These are phyloP conservation scores for Verticillium zaregamsianum DNA, from an alignment of 2,329 filamentous ascomycete species.

Conservation along the genomic window DNA sequence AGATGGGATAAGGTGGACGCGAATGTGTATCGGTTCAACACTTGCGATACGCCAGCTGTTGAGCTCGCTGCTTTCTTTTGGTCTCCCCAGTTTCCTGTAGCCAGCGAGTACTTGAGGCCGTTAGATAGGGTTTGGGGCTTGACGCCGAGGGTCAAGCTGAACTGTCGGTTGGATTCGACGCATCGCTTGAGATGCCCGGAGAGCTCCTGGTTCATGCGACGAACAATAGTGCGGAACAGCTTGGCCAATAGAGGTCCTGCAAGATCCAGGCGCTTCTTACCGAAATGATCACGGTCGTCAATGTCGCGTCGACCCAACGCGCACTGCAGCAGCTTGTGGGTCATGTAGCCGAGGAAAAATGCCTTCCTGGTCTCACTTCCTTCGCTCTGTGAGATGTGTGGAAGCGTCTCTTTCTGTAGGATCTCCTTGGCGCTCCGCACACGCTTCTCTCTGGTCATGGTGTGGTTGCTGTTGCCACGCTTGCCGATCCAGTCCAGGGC, in stretches of 20 bases:
- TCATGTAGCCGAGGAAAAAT: constrained; percentile 98
- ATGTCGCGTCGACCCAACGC: constrained; percentile 88
- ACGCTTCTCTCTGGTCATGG: constrained; percentile 68
- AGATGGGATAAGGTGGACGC: constrained; percentile 95
- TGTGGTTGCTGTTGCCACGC: constrained; percentile 67
- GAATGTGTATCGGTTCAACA: constrained; percentile 96
- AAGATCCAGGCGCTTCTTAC: constrained; percentile 95
- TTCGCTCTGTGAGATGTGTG: constrained; percentile 92
- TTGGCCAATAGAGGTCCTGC: constrained; percentile 94
- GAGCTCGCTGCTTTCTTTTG: constrained; percentile 97
- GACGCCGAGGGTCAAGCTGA: constrained; percentile 85
- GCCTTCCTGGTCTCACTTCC: constrained; percentile 95
- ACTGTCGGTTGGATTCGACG: constrained; percentile 83
- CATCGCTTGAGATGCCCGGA: constrained; percentile 88
- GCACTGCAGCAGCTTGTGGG: constrained; percentile 91
- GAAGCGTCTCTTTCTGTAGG: constrained; percentile 92
- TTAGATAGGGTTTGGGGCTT: constrained; percentile 90
- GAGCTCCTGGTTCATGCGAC: constrained; percentile 86
- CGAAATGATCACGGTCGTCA: constrained; percentile 97
- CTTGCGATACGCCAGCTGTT: constrained; percentile 96
- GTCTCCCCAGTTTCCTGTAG: constrained; percentile 98
- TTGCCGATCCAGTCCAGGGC: constrained; percentile 95
- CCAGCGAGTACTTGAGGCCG: constrained; percentile 92
- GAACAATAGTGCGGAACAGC: constrained; percentile 87
- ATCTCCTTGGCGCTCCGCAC: constrained; percentile 90